Conservation (phyloP, 352 stramenopile genomes). For the Plasmopara halstedii region DNA sequence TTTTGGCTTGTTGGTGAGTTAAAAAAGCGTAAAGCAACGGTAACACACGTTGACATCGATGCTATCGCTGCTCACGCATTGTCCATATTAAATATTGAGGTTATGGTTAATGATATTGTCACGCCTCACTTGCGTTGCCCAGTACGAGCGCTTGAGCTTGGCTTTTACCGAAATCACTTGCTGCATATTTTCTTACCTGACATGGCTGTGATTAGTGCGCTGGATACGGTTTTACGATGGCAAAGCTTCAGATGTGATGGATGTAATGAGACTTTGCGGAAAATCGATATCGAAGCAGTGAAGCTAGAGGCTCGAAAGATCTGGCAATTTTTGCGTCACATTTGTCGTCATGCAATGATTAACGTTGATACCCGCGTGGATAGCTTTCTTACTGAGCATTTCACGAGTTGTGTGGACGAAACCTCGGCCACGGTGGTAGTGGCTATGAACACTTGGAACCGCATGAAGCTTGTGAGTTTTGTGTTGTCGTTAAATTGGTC, state of each 20-base stretch:
- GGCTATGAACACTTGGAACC: slow-evolving; percentile 29
- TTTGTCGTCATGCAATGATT: slow-evolving; percentile 51
- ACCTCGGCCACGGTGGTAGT: slow-evolving; percentile 16
- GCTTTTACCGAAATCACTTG: slow-evolving; percentile 84
- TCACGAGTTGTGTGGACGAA: slow-evolving; percentile 18
- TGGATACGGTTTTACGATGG: slow-evolving; percentile 40
- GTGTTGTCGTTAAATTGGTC: slow-evolving; percentile 63
- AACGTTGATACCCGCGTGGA: slow-evolving; percentile 34
- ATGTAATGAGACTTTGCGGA: background rate
- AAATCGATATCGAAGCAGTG: slow-evolving; percentile 23
- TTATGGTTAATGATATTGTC: slow-evolving; percentile 33
- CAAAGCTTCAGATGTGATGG: slow-evolving; percentile 8
- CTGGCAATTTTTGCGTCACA: slow-evolving; percentile 57
- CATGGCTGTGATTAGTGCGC: slow-evolving; percentile 54
- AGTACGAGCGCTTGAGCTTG: slow-evolving; percentile 59
- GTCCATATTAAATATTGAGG: slow-evolving; percentile 45
- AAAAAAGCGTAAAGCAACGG: slow-evolving; percentile 31
- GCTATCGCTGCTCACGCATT: slow-evolving; percentile 54
- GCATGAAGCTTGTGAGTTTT: slow-evolving; percentile 43
- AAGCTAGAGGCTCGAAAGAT: slow-evolving; percentile 38
- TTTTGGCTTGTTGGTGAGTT: slow-evolving; percentile 56
- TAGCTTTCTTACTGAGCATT: slow-evolving; percentile 21
- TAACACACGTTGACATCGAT: slow-evolving; percentile 52
- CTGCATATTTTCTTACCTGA: slow-evolving; percentile 74
- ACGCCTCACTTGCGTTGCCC: slow-evolving; percentile 47